Percentiles rank a stretch among this genome's conserved stretches.
phyloP scores from a whole-genome alignment of 2,329 filamentous ascomycete species.

The Penicillium sp. region DNA sequence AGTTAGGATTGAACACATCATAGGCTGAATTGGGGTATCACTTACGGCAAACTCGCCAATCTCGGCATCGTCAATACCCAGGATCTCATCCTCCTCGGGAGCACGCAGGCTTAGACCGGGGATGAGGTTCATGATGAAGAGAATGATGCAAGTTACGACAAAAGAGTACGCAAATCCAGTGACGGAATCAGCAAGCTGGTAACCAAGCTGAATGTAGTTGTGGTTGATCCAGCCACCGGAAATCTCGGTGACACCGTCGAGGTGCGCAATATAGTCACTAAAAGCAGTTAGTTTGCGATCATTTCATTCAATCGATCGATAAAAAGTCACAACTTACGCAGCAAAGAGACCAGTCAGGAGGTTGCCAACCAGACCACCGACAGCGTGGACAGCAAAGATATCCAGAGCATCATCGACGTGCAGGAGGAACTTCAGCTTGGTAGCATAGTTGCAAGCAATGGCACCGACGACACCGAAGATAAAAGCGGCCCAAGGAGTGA shows the following conservation, averaged over 20 bases:
- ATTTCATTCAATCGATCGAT: neutral
- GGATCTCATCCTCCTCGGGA: conserved; percentile 75
- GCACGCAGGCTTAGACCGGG: conserved; percentile 76
- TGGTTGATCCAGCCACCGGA: conserved; percentile 80
- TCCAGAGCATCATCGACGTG: conserved; percentile 83
- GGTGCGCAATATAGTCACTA: conserved; percentile 76
- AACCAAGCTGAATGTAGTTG: conserved; percentile 80
- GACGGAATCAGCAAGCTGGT: conserved; percentile 81
- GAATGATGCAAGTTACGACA: conserved; percentile 73
- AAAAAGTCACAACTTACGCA: conserved; percentile 54
- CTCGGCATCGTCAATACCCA: conserved; percentile 86
- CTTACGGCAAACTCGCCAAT: conserved; percentile 85
- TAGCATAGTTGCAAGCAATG: conserved; percentile 81
- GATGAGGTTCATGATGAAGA: conserved; percentile 78
- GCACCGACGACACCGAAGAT: conserved; percentile 78
- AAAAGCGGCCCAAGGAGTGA: conserved; percentile 82
- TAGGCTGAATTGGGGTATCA: conserved; percentile 18
- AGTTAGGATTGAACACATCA: conserved; percentile 6
- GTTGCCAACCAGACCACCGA: conserved; percentile 79
- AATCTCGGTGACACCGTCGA: conserved; percentile 72
- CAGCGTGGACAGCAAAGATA: conserved; percentile 81
- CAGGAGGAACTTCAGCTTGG: conserved; percentile 84
- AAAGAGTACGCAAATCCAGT: conserved; percentile 79
- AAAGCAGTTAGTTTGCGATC: conserved; percentile 16
- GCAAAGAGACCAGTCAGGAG: conserved; percentile 81